Evolutionary conservation across 352 stramenopile species (phyloP).

Genomic region (Phytophthora multivora): DNA sequence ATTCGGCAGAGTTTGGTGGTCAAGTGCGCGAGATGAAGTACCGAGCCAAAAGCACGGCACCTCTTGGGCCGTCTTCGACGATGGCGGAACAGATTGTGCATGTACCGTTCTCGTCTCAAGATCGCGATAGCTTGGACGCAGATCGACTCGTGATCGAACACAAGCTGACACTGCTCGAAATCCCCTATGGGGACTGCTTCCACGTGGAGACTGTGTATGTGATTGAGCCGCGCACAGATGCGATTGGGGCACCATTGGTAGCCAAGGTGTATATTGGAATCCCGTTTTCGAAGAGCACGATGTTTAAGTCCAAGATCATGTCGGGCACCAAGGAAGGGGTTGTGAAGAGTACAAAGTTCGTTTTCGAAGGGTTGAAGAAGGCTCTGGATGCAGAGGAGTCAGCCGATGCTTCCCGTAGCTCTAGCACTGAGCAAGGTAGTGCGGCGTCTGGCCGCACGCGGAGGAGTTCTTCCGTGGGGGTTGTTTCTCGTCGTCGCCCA

Average conservation of each 20-base stretch:
- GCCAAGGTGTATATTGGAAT: constrained; percentile 69
- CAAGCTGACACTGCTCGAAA: constrained; percentile 73
- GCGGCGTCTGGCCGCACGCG: constrained; percentile 5
- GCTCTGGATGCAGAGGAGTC: constrained; percentile 37
- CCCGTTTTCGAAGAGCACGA: constrained; percentile 83
- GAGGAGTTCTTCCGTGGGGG: constrained; percentile 21
- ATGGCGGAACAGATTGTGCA: constrained; percentile 62
- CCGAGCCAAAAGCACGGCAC: constrained; percentile 71
- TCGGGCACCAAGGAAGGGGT: constrained; percentile 70
- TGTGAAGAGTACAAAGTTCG: constrained; percentile 56
- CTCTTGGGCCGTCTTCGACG: constrained; percentile 68
- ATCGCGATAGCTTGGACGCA: constrained; percentile 39
- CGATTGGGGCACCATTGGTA: constrained; percentile 36
- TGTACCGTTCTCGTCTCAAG: constrained; percentile 47
- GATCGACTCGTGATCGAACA: constrained; percentile 62
- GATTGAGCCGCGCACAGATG: constrained; percentile 46
- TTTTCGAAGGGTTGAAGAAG: constrained; percentile 63
- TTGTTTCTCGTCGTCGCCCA: constrained; percentile 22
- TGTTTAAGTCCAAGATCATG: constrained; percentile 88
- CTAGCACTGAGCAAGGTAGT: constrained; percentile 4
- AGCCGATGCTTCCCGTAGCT: constrained; percentile 2
- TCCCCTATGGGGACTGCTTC: constrained; percentile 85
- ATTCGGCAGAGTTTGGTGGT: constrained; percentile 62
- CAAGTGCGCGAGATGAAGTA: constrained; percentile 76
- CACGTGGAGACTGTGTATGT: constrained; percentile 71